phyloP scores from a whole-genome alignment of 1,284 basidiomycete species.

The Cystobasidium slooffiae region DNA sequence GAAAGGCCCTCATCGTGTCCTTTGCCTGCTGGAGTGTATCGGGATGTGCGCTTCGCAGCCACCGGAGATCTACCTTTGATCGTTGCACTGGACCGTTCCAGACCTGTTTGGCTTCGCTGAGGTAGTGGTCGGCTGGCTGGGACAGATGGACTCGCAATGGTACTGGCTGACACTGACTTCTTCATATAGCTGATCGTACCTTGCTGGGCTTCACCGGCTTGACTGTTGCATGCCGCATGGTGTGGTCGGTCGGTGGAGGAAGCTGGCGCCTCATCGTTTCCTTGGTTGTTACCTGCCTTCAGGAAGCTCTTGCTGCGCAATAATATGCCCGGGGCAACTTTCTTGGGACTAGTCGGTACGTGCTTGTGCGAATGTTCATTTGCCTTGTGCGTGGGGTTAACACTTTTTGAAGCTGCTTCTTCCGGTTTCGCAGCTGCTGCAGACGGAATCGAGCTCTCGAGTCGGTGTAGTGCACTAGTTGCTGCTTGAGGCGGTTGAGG shows the following conservation, averaged over 20 bases:
- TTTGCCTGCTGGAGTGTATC: neutral
- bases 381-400: neutral
- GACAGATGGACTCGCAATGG: neutral
- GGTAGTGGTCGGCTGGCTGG: neutral
- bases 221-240: neutral
- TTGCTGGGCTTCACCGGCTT: neutral
- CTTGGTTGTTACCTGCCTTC: neutral
- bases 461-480: neutral
- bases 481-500: neutral
- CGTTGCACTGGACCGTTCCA: slow-evolving; percentile 1
- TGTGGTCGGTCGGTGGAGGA: neutral
- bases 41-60: neutral
- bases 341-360: neutral
- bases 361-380: neutral
- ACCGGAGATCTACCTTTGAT: slow-evolving; percentile 8
- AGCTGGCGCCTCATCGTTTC: neutral
- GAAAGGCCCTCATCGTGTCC: neutral
- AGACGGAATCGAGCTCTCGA: neutral
- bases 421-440: neutral
- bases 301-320: slow-evolving; percentile 11
- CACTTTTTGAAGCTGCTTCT: neutral
- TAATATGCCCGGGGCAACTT: slow-evolving; percentile 6
- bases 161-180: neutral
- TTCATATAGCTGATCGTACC: neutral
- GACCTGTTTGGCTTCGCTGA: slow-evolving; percentile 5